Evolutionary conservation across 805 yeast genomes (phyloP).

Genomic region (Candida pseudofarinosa): DNA sequence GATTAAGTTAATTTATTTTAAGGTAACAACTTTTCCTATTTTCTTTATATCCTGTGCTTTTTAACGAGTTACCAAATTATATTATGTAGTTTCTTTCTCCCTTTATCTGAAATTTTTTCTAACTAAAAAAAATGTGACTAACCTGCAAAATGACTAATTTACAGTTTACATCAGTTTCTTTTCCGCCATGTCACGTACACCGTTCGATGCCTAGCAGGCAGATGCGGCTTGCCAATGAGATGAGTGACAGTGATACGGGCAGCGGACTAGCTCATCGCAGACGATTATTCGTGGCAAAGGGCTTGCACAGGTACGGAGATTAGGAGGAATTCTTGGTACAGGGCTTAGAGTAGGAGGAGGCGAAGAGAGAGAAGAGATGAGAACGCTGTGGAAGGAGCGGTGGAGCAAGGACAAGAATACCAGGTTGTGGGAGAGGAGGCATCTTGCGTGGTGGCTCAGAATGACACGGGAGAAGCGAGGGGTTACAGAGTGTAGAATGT

Average conservation of each 20-base stretch:
- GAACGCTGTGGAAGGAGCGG: neutral
- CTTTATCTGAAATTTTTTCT: constrained; percentile 2
- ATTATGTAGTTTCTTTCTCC: constrained; percentile 2
- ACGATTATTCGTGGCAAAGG: too few relatives aligned
- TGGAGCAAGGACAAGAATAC: neutral
- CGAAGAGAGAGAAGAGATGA: neutral
- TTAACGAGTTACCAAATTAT: constrained; percentile 1
- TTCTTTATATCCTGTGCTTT: neutral
- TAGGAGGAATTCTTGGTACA: neutral
- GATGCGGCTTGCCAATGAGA: neutral
- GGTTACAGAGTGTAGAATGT: too few relatives aligned
- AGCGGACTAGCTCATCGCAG: too few relatives aligned
- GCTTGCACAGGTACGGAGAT: neutral
- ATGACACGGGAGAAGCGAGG: too few relatives aligned
- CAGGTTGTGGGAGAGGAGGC: too few relatives aligned
- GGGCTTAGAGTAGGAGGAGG: neutral
- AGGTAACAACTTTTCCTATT: neutral
- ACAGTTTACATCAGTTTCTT: constrained; percentile 2
- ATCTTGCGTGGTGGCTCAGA: too few relatives aligned
- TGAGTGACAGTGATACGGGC: too few relatives aligned
- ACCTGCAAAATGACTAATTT: constrained; percentile 1
- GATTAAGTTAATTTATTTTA: neutral
- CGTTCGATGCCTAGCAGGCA: neutral
- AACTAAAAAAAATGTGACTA: constrained; percentile 2
- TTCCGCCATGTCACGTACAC: neutral